Conservation (phyloP, 75 land plant genomes). For the Pseudotsuga menziesii region DNA sequence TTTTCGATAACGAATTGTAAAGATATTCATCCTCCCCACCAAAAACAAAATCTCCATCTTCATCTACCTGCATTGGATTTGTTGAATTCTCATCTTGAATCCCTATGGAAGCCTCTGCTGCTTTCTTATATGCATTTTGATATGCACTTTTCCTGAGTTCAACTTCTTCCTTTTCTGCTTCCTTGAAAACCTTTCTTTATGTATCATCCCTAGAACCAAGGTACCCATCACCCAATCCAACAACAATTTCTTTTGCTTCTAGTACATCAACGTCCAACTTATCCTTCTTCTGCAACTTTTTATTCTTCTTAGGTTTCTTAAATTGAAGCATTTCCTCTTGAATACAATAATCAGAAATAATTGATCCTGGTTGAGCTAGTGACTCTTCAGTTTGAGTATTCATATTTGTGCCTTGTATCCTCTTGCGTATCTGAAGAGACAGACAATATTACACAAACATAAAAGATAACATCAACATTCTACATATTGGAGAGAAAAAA, state of each 20-base stretch:
- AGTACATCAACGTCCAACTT: slow-evolving; percentile 87
- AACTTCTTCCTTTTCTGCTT: slow-evolving; percentile 60
- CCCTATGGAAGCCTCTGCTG: slow-evolving; percentile 82
- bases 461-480: no score
- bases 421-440: slow-evolving; percentile 61
- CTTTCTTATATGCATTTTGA: slow-evolving; percentile 66
- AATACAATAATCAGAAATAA: slow-evolving; percentile 82
- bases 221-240: slow-evolving; percentile 79
- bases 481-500: no score
- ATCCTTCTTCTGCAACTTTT: slow-evolving; percentile 82
- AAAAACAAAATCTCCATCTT: slow-evolving; percentile 50
- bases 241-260: slow-evolving; percentile 87
- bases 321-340: slow-evolving; percentile 93
- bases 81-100: slow-evolving; percentile 35
- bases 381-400: slow-evolving; percentile 44
- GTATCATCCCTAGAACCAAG: slow-evolving; percentile 71
- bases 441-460: no score
- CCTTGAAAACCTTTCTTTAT: slow-evolving; percentile 35
- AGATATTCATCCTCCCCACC: slow-evolving; percentile 88
- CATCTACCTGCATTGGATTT: slow-evolving; percentile 28
- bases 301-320: slow-evolving; percentile 96
- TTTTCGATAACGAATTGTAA: slow-evolving; percentile 61
- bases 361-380: slow-evolving; percentile 34
- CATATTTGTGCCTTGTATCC: slow-evolving; percentile 48
- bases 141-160: slow-evolving; percentile 66